A percentile compares a stretch with the other conserved stretches of the same genome.
Evolutionary conservation across 1,284 basidiomycete genomes (phyloP).

Genomic region (Vanrija pseudolonga): DNA sequence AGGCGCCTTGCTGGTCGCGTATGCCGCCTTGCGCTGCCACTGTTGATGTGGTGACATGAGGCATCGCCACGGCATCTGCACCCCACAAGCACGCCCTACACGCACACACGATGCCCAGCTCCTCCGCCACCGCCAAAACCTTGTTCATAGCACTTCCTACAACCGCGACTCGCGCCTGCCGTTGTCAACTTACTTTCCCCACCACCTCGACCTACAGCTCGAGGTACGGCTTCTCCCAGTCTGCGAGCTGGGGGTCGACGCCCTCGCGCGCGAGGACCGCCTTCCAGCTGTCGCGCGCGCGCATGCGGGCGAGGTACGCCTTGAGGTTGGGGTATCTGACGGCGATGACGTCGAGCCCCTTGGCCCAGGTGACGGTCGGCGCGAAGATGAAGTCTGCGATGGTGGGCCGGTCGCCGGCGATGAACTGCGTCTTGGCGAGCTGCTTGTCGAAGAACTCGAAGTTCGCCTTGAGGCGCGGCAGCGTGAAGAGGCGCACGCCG

Average conservation of each 20-base stretch:
- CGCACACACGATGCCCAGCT: too few relatives aligned
- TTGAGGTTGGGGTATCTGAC: conserved; percentile 2
- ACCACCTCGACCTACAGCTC: neutral
- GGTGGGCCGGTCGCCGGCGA: conserved; percentile 1
- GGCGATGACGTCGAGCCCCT: conserved; percentile 3
- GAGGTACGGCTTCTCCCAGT: conserved; percentile 11
- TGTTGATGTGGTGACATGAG: too few relatives aligned
- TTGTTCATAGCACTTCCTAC: too few relatives aligned
- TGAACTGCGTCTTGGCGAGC: neutral
- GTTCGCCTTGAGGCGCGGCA: conserved; percentile 8
- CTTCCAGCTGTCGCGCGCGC: conserved; percentile 5
- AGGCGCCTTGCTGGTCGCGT: too few relatives aligned
- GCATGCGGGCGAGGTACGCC: conserved; percentile 7
- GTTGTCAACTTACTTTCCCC: too few relatives aligned
- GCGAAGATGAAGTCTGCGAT: conserved; percentile 11
- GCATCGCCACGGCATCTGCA: too few relatives aligned
- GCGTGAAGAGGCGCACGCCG: conserved; percentile 9
- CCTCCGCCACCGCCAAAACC: too few relatives aligned
- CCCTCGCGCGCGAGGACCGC: neutral
- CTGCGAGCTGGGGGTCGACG: neutral
- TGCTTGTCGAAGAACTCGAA: conserved; percentile 1
- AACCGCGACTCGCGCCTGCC: too few relatives aligned
- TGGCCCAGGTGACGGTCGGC: conserved; percentile 11
- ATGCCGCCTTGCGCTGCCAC: too few relatives aligned
- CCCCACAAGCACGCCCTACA: too few relatives aligned